These are phyloP conservation scores for Solanum dulcamara DNA, from an alignment of 257 asterid species.

Conservation along the genomic window DNA sequence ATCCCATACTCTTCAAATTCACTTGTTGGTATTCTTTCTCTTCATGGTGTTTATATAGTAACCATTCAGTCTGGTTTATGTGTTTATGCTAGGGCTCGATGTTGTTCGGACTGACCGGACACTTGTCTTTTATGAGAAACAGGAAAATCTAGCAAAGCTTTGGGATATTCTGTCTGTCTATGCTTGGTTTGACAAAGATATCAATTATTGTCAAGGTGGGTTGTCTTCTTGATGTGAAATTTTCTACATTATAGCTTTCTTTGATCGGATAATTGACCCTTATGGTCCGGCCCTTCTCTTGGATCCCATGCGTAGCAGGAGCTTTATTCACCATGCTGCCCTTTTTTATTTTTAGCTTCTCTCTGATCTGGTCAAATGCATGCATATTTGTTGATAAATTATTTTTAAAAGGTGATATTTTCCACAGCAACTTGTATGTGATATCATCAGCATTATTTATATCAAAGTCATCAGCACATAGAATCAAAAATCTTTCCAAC, in stretches of 20 bases:
- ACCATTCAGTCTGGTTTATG: background rate
- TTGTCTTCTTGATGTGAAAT: background rate
- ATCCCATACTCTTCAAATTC: background rate
- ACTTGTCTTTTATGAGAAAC: constrained; percentile 61
- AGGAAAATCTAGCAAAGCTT: constrained; percentile 66
- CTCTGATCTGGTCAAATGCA: background rate
- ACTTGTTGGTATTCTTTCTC: background rate
- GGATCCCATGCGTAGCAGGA: background rate
- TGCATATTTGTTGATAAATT: background rate
- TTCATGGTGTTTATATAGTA: background rate
- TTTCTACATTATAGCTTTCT: background rate
- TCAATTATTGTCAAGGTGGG: constrained; percentile 94
- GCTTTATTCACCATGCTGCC: background rate
- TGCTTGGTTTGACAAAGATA: constrained; percentile 80
- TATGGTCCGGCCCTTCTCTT: background rate
- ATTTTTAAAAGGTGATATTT: background rate
- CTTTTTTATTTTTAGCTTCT: background rate
- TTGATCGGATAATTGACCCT: background rate
- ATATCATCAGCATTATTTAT: background rate
- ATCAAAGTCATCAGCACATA: background rate
- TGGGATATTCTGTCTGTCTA: constrained; percentile 89
- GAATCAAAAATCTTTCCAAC: background rate
- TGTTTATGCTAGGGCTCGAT: constrained; percentile 59
- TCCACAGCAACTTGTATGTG: background rate
- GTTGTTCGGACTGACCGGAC: constrained; percentile 90